Evolutionary conservation across 2,329 filamentous ascomycete species (phyloP), one percentile per base, ranked within the genome.

Genomic region (Arthrinium phaeospermum): DNA sequence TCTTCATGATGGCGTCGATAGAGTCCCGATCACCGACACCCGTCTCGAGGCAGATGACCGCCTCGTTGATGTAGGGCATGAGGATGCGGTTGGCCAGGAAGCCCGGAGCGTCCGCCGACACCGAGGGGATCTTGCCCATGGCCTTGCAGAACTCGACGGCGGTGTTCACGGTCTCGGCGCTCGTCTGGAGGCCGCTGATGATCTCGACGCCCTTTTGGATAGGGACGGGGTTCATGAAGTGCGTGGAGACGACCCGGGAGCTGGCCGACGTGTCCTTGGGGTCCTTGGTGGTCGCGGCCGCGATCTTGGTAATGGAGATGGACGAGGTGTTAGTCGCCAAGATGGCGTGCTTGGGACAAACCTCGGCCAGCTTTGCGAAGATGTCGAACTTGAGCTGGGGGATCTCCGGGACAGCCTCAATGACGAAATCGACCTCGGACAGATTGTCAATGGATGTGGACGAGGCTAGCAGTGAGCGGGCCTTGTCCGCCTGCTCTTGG

Each of bases 61-160:
- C 96, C 85, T 99, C 96, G 82, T 99, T 99, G 86, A 99, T 98
- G 82, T 99, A 99, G 0, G 96, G 96, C 96, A 99, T 99, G 73
- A 99, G 86, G 74, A 99, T 99, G 13, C 96, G 89, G 82, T 99
- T 99, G 45, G 96, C 96, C 34, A 99, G 87, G 86, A 99, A 99
- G 1, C 96, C 96, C 0, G 96, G 96, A 0, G 93, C 91, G 82
- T 99, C 96, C 22, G 94, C 93, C 19, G 94, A 97, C 44, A 93
- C 90, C 4, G 95, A 97, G 0, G 95, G 86, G 70, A 98, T 88
- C 85, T 99, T 99, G 79, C 95, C 96, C 94, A 99, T 97, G 73
- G 91, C 91, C 84, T 93, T 91, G 83, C 96, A 96, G 80, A 99
- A 96, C 7, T 90, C 92, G 14, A 98, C 84, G 2, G 96, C 94